These are phyloP conservation scores for Trichoderma parareesei DNA, from an alignment of 495 filamentous ascomycete genomes.

Conservation along the genomic window DNA sequence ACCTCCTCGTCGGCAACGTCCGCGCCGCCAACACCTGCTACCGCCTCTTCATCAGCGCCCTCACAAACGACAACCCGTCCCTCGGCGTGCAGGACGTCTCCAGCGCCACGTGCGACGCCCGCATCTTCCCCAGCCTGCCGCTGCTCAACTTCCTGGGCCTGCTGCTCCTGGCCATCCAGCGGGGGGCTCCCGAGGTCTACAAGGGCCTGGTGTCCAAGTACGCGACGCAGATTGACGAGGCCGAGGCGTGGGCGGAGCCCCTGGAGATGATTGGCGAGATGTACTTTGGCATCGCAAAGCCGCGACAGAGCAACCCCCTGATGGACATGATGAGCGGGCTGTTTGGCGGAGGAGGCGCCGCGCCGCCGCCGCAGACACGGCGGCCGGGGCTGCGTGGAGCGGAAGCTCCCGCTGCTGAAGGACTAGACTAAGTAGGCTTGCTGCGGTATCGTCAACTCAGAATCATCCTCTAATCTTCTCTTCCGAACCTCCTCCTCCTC, in stretches of 20 bases:
- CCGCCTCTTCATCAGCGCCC: conserved; percentile 66
- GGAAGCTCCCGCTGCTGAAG: conserved; percentile 42
- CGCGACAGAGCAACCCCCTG: conserved; percentile 76
- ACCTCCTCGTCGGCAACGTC: conserved; percentile 82
- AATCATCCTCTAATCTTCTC: no score
- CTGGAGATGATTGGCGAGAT: conserved; percentile 86
- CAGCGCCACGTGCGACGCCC: conserved; percentile 62
- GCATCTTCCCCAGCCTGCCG: conserved; percentile 79
- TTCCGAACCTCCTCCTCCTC: background rate
- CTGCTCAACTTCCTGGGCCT: conserved; percentile 88
- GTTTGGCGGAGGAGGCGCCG: conserved; percentile 62
- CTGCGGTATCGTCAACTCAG: no score
- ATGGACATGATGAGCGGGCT: conserved; percentile 97
- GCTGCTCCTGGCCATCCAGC: conserved; percentile 73
- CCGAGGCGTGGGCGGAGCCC: conserved; percentile 68
- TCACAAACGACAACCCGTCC: conserved; percentile 56
- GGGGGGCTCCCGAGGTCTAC: conserved; percentile 72
- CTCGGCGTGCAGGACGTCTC: conserved; percentile 75
- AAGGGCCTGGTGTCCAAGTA: conserved; percentile 78
- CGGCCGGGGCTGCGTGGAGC: conserved; percentile 37
- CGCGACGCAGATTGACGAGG: conserved; percentile 62
- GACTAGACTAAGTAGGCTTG: conserved; percentile 35
- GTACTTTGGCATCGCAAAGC: conserved; percentile 93
- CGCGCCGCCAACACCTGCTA: conserved; percentile 78
- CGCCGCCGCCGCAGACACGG: conserved; percentile 31